Evolutionary conservation across 306 rosid genomes (phyloP).

Genomic region (Carpinus fangiana): DNA sequence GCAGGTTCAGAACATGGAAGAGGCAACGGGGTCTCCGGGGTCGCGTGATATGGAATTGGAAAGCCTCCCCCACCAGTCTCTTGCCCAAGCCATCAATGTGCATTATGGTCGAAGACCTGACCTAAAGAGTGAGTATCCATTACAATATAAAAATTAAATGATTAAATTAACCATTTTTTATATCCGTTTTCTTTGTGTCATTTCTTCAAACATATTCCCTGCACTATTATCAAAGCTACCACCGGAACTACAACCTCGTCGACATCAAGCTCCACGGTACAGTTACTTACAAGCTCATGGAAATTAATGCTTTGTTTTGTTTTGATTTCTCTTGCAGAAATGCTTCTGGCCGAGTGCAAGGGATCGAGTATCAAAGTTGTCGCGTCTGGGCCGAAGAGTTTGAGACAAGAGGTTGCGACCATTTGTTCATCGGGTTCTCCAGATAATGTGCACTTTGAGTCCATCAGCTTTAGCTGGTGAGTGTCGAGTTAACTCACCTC

Average conservation of each 20-base stretch:
- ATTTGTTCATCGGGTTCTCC: conserved; percentile 60
- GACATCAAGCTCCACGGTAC: too few relatives aligned
- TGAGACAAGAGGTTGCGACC: conserved; percentile 71
- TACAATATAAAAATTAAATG: too few relatives aligned
- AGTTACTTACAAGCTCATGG: not conserved
- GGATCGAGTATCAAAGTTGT: conserved; percentile 60
- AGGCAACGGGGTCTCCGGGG: conserved; percentile 30
- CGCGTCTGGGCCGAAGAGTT: conserved; percentile 60
- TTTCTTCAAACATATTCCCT: too few relatives aligned
- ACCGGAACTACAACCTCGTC: too few relatives aligned
- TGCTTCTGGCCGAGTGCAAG: conserved; percentile 34
- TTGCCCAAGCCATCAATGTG: conserved; percentile 45
- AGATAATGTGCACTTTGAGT: conserved; percentile 64
- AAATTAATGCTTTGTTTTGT: too few relatives aligned
- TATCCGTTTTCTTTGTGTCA: too few relatives aligned
- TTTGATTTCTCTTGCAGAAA: conserved; percentile 28
- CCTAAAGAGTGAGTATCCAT: conserved; percentile 47
- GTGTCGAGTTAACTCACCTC: not conserved
- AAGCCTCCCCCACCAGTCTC: conserved; percentile 52
- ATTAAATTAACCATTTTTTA: too few relatives aligned
- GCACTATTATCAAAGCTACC: too few relatives aligned
- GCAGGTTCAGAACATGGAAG: conserved; percentile 51
- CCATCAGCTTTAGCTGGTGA: conserved; percentile 77
- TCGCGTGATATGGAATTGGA: conserved; percentile 56
- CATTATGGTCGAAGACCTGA: conserved; percentile 73